These are phyloP conservation scores for Hypoxylon subgilvum DNA, from an alignment of 495 filamentous ascomycete species.

Conservation along the genomic window DNA sequence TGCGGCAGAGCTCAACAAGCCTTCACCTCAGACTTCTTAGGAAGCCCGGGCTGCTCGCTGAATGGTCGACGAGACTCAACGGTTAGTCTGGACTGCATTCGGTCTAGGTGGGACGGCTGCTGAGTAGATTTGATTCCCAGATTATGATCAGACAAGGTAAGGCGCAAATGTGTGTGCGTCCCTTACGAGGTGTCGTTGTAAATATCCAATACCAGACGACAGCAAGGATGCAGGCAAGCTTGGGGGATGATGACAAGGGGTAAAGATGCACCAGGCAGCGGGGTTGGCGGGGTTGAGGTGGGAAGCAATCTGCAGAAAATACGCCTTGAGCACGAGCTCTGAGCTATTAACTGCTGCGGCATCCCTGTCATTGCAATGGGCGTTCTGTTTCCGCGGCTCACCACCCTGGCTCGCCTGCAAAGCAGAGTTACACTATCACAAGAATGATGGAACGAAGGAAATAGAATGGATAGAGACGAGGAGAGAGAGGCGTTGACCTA, in stretches of 20 bases:
- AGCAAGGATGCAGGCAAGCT: too few relatives aligned
- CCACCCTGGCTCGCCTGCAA: slow-evolving; percentile 19
- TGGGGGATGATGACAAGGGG: slow-evolving; percentile 17
- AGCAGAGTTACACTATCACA: slow-evolving; percentile 12
- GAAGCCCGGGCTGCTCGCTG: neutral
- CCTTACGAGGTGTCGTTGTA: neutral
- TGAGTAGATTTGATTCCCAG: slow-evolving; percentile 17
- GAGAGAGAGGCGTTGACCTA: neutral
- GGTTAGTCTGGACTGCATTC: slow-evolving; percentile 18
- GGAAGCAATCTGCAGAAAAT: slow-evolving; percentile 23
- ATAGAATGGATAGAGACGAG: neutral
- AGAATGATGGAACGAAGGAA: neutral
- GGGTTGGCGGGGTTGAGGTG: slow-evolving; percentile 35
- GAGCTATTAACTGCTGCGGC: slow-evolving; percentile 30
- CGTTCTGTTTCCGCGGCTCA: slow-evolving; percentile 19
- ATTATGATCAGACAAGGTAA: slow-evolving; percentile 9
- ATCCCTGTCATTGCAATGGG: slow-evolving; percentile 22
- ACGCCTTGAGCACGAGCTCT: slow-evolving; percentile 33
- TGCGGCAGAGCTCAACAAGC: slow-evolving; percentile 23
- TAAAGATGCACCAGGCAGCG: slow-evolving; percentile 14
- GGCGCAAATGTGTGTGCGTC: neutral
- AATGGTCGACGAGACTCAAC: slow-evolving; percentile 1
- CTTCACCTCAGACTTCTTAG: neutral
- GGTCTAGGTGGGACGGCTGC: slow-evolving; percentile 15
- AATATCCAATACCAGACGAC: too few relatives aligned